phyloP scores from a whole-genome alignment of 192 early-diverging fungal genomes.

The Umbelopsis isabellina region DNA sequence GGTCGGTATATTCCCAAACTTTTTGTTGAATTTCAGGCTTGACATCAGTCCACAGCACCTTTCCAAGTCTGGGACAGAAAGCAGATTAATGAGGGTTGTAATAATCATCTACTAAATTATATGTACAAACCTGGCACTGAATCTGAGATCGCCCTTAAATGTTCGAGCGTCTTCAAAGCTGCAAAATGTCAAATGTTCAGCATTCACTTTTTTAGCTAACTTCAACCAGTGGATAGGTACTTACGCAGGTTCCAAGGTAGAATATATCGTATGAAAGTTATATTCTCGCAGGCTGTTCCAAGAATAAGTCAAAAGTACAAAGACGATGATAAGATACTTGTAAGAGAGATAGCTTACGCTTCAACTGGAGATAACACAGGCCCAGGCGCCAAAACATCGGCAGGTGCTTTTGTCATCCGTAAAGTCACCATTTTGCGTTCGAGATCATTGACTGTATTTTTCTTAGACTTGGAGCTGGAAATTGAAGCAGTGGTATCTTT shows the following conservation, averaged over 20 bases:
- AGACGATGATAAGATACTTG: background rate
- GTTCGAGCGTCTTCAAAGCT: conserved; percentile 37
- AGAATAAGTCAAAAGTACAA: background rate
- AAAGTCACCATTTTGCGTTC: background rate
- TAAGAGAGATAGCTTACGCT: background rate
- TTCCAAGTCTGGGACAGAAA: conserved; percentile 40
- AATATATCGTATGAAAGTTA: conserved; percentile 35
- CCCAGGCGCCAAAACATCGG: background rate
- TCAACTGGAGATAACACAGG: background rate
- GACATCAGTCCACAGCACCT: conserved; percentile 42
- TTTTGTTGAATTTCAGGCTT: conserved; percentile 14
- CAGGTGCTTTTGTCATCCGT: background rate
- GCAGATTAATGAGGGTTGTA: background rate
- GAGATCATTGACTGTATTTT: background rate
- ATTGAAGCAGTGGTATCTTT: background rate
- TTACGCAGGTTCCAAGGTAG: conserved; percentile 35
- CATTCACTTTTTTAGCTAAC: background rate
- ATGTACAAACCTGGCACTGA: conserved; percentile 39
- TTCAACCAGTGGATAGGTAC: background rate
- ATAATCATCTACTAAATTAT: background rate
- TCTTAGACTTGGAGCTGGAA: background rate
- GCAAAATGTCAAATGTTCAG: background rate
- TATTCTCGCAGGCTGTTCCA: conserved; percentile 32
- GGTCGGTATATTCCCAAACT: conserved; percentile 41
- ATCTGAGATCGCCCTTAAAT: conserved; percentile 38